These are phyloP conservation scores for Xylogone sp. DNA, from an alignment of 2,329 filamentous ascomycete genomes.

Conservation along the genomic window DNA sequence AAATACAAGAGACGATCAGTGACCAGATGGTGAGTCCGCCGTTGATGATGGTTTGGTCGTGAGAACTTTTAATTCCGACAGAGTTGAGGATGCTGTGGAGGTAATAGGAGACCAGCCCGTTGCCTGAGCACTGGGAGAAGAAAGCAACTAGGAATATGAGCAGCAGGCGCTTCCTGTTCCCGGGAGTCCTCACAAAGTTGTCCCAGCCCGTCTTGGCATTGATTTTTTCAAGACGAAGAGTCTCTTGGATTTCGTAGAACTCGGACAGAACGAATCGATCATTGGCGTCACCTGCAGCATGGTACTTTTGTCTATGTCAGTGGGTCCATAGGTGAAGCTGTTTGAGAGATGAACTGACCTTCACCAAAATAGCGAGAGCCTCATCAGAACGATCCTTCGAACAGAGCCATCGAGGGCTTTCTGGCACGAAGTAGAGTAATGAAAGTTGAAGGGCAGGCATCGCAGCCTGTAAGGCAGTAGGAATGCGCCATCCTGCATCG, in stretches of 20 bases:
- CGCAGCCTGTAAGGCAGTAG: slow-evolving; percentile 5
- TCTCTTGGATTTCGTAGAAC: slow-evolving; percentile 36
- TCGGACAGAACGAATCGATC: slow-evolving; percentile 32
- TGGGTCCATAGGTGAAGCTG: background rate
- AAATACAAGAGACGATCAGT: slow-evolving; percentile 14
- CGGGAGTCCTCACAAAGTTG: slow-evolving; percentile 41
- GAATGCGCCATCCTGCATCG: slow-evolving; percentile 8
- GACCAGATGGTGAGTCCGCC: slow-evolving; percentile 22
- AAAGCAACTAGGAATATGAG: slow-evolving; percentile 45
- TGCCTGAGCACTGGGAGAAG: slow-evolving; percentile 52
- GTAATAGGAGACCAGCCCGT: slow-evolving; percentile 37
- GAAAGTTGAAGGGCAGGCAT: slow-evolving; percentile 9
- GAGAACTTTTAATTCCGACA: slow-evolving; percentile 13
- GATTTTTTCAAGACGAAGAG: slow-evolving; percentile 36
- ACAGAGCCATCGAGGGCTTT: slow-evolving; percentile 31
- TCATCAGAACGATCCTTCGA: slow-evolving; percentile 27
- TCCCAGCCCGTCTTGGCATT: slow-evolving; percentile 37
- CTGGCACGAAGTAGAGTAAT: slow-evolving; percentile 27
- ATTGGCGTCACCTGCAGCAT: slow-evolving; percentile 27
- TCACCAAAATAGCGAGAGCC: slow-evolving; percentile 25
- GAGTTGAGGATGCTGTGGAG: slow-evolving; percentile 12
- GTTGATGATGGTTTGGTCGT: slow-evolving; percentile 18
- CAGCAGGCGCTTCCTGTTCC: slow-evolving; percentile 47
- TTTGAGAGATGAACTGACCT: slow-evolving; percentile 4
- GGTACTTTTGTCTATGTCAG: slow-evolving; percentile 15